Evolutionary conservation across 306 rosid species (phyloP).

Genomic region (Prunus mongolica): DNA sequence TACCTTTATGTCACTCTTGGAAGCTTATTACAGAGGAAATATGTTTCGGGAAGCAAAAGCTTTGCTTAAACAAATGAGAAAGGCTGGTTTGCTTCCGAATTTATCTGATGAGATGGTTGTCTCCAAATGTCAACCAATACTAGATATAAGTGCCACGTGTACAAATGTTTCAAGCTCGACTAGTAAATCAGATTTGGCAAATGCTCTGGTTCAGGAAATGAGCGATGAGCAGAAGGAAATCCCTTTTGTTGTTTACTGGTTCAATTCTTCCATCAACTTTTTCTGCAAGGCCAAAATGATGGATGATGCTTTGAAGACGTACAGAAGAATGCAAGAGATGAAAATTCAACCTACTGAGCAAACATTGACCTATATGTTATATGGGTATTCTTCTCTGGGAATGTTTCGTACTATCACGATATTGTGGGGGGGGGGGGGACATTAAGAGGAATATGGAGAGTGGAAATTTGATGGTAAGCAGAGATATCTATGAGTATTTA

Average conservation of each 20-base stretch:
- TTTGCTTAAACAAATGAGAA: slow-evolving; percentile 62
- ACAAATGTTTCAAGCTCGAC: slow-evolving; percentile 18
- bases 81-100: slow-evolving; percentile 22
- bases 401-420: slow-evolving; percentile 67
- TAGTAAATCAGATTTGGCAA: slow-evolving; percentile 34
- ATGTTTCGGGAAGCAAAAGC: slow-evolving; percentile 68
- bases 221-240: slow-evolving; percentile 25
- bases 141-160: background rate
- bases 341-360: slow-evolving; percentile 51
- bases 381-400: slow-evolving; percentile 58
- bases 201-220: slow-evolving; percentile 46
- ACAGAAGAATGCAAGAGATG: slow-evolving; percentile 64
- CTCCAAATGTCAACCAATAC: slow-evolving; percentile 13
- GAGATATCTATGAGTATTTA: slow-evolving; percentile 69
- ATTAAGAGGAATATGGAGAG: slow-evolving; percentile 63
- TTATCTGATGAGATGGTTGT: slow-evolving; percentile 36
- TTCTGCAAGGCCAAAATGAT: slow-evolving; percentile 89
- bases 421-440: slow-evolving; percentile 92
- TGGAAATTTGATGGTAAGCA: slow-evolving; percentile 31
- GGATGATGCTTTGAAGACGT: slow-evolving; percentile 61
- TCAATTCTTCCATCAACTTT: slow-evolving; percentile 69
- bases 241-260: slow-evolving; percentile 40
- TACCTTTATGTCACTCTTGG: slow-evolving; percentile 44
- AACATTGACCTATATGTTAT: slow-evolving; percentile 48
- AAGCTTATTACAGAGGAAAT: slow-evolving; percentile 51